phyloP scores from a whole-genome alignment of 805 yeast species.

The Maudiozyma turicensis region DNA sequence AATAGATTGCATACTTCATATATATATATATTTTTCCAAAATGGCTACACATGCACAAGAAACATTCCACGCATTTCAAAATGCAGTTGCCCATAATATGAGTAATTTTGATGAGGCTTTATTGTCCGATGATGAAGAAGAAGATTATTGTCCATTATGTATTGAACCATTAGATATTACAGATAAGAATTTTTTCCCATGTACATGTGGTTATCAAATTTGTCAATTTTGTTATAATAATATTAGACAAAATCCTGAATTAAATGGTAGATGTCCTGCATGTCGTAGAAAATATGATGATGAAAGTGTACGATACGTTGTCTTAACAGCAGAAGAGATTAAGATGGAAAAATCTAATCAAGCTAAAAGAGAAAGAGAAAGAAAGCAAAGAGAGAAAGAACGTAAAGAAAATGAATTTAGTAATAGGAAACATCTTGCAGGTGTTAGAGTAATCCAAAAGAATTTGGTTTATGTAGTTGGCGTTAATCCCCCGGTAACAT shows the following conservation, averaged over 20 bases:
- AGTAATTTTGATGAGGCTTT: slow-evolving; percentile 28
- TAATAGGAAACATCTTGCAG: slow-evolving; percentile 82
- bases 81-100: slow-evolving; percentile 8
- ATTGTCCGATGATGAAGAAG: slow-evolving; percentile 28
- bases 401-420: slow-evolving; percentile 79
- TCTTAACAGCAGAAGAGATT: slow-evolving; percentile 74
- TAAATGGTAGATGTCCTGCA: slow-evolving; percentile 95
- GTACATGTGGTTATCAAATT: slow-evolving; percentile 98
- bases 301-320: slow-evolving; percentile 79
- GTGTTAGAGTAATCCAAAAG: slow-evolving; percentile 97
- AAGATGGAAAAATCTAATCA: slow-evolving; percentile 72
- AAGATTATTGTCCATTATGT: slow-evolving; percentile 68
- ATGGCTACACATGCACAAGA: slow-evolving; percentile 24
- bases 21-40: background rate
- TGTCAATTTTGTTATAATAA: slow-evolving; percentile 98
- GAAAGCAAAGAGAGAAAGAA: slow-evolving; percentile 82
- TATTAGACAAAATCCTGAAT: slow-evolving; percentile 88
- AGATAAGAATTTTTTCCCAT: slow-evolving; percentile 95
- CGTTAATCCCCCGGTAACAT: slow-evolving; percentile 61
- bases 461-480: slow-evolving; percentile 95
- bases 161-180: slow-evolving; percentile 96
- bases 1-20: background rate
- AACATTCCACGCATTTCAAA: slow-evolving; percentile 24
- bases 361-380: slow-evolving; percentile 71
- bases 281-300: slow-evolving; percentile 93